These are phyloP conservation scores for Claviceps pazoutovae DNA, from an alignment of 2,329 filamentous ascomycete species.

Conservation along the genomic window DNA sequence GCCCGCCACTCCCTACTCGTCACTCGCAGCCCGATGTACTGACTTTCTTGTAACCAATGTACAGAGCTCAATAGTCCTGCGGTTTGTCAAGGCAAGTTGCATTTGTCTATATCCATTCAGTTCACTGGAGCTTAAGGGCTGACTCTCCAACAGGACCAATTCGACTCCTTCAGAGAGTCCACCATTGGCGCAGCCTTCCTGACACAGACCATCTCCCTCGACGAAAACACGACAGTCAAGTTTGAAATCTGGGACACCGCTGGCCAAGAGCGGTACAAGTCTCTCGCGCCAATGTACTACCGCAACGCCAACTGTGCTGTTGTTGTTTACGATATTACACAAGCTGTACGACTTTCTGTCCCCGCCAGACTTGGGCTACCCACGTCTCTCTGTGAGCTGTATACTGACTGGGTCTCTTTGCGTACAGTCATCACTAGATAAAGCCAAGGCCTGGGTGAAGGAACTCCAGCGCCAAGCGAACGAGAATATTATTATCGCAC, in stretches of 20 bases:
- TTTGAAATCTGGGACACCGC: constrained; percentile 99
- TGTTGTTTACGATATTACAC: constrained; percentile 98
- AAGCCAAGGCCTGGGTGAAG: constrained; percentile 98
- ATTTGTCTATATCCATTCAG: background rate
- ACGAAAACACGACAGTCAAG: constrained; percentile 97
- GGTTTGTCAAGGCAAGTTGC: constrained; percentile 84
- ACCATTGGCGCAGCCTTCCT: constrained; percentile 97
- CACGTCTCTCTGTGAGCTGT: background rate
- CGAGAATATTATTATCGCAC: constrained; percentile 97
- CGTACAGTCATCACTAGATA: constrained; percentile 78
- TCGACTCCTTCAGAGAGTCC: constrained; percentile 92
- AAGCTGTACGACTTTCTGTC: constrained; percentile 57
- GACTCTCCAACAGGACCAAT: constrained; percentile 63
- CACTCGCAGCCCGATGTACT: constrained; percentile 8
- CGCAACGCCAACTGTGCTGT: constrained; percentile 98
- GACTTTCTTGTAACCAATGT: background rate
- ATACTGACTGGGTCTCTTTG: background rate
- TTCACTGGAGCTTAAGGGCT: background rate
- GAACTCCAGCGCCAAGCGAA: constrained; percentile 97
- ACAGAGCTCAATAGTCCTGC: constrained; percentile 90
- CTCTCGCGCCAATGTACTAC: constrained; percentile 98
- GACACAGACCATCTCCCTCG: constrained; percentile 95
- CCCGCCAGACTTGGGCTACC: background rate
- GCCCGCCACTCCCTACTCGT: background rate
- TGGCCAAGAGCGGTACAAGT: constrained; percentile 98